Base-by-base conservation (phyloP, 2,329 filamentous ascomycete species). In the Cephalotrichum gorgonifer region DNA sequence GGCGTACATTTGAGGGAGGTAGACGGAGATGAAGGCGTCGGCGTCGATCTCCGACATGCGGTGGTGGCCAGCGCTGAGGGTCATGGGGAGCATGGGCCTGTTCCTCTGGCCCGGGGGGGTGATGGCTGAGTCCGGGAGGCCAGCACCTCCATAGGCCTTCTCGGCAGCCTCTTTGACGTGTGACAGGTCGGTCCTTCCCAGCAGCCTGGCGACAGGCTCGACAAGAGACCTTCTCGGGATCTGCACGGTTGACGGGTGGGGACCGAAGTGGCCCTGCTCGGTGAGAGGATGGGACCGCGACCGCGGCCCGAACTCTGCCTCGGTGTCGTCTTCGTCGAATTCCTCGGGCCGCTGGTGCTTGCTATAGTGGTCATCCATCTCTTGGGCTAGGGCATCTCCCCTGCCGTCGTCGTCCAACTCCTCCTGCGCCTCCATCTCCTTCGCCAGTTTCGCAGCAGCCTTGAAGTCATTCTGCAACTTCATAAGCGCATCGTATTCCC, bases 111-210 rank as follows among this genome's bases (percentile, higher is more conserved):
- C 69, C 28, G 69, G 66, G 0, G 86, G 83, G 2, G 86, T 90
- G 1, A 82, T 76, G 1, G 86, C 81, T 2, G 88, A 94, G 59
- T 85, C 75, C 3, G 90, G 90, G 15, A 97, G 70, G 0, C 82
- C 79, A 3, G 67, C 66, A 0, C 91, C 91, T 41, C 90, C 91
- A 61, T 95, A 91, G 1, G 79, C 74, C 41, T 73, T 76, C 55
- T 87, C 79, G 1, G 90, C 86, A 1, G 85, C 76, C 50, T 84
- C 76, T 30, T 75, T 73, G 28, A 97, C 71, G 60, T 98, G 93
- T 50, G 81, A 85, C 41, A 82, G 78, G 50, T 88, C 78, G 48
- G 81, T 78, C 49, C 83, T 72, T 14, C 74, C 73, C 2, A 97
- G 72, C 2, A 95, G 72, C 4, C 76, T 66, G 2, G 78, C 73